Evolutionary conservation across 2,329 filamentous ascomycete genomes (phyloP).

Genomic region (Hypoxylon sp.): DNA sequence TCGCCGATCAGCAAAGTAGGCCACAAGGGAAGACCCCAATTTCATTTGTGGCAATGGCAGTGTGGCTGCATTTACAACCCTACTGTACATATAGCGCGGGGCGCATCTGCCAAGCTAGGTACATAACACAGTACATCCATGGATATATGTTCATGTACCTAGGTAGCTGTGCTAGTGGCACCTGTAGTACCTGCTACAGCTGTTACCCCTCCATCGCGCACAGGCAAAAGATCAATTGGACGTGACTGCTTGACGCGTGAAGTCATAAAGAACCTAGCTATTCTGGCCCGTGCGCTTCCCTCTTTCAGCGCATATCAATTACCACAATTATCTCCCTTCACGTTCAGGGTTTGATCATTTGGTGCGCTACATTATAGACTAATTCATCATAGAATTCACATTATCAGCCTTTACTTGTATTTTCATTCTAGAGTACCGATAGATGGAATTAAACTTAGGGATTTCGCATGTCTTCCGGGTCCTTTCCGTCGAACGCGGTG

Average conservation of each 20-base stretch:
- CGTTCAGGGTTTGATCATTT: slow-evolving; percentile 4
- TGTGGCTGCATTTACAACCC: background rate
- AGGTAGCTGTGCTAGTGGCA: background rate
- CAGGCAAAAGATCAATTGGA: background rate
- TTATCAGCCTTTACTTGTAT: slow-evolving; percentile 19
- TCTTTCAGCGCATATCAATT: slow-evolving; percentile 14
- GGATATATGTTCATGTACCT: background rate
- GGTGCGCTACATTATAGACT: slow-evolving; percentile 7
- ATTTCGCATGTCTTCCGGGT: slow-evolving; percentile 54
- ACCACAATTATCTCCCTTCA: slow-evolving; percentile 1
- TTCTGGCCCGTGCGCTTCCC: slow-evolving; percentile 26
- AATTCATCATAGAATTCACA: slow-evolving; percentile 12
- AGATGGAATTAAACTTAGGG: slow-evolving; percentile 49
- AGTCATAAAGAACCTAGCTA: slow-evolving; percentile 26
- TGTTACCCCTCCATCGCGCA: slow-evolving; percentile 39
- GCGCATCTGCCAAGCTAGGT: background rate
- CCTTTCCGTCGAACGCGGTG: slow-evolving; percentile 63
- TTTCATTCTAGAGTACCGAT: slow-evolving; percentile 38
- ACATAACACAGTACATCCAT: background rate
- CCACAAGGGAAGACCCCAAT: slow-evolving; percentile 8
- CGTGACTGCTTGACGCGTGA: slow-evolving; percentile 38
- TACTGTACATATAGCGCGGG: background rate
- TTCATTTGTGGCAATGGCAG: slow-evolving; percentile 11
- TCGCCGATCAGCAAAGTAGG: slow-evolving; percentile 25
- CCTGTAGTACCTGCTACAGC: slow-evolving; percentile 2